Evolutionary conservation across 1,139 yeast species (phyloP), one percentile per base, ranked within the genome.

Genomic region (Eremothecium gossypii): DNA sequence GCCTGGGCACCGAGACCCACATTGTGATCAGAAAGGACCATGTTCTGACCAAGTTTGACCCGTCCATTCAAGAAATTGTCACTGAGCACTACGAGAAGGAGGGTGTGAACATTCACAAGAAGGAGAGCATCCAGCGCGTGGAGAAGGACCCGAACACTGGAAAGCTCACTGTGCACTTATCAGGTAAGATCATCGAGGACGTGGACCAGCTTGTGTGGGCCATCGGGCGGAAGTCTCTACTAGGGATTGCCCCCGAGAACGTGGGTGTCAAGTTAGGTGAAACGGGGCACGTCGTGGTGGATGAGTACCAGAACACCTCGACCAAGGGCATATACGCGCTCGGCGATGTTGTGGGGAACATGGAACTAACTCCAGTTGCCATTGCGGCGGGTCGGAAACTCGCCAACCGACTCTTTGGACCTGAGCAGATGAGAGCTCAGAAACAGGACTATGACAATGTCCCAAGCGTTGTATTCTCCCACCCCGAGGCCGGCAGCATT

Each of bases 381-480:
- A 91, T 91, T 69, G 97, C 98, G 33, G 93, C 98, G 7, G 99
- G 99, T 45, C 81, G 99, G 66, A 84, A 78, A 64, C 74, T 91
- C 52, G 77, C 96, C 33, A 89, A 87, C 69, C 76, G 99, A 63
- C 68, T 91, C 48, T 91, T 89, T 61, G 96, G 96, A 20, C 81
- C 89, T 40, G 76, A 73, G 42, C 63, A 68, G 47, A 84, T 74
- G 68, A 77, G 76, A 53, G 61, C 75, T 40, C 73, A 73, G 54
- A 86, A 87, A 61, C 84, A 84, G 63, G 96, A 87, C 61, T 93
- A 81, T 64, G 66, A 63, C 38, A 83, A 87, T 61, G 76, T 91
- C 40, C 98, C 99, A 38, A 83, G 95, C 34, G 98, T 82, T 11
- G 74, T 91, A 23, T 91, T 93, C 64, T 79, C 96, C 2, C 99